These are phyloP conservation scores for Leccinum pellstonianum DNA, from an alignment of 768 basidiomycete genomes.

Conservation along the genomic window DNA sequence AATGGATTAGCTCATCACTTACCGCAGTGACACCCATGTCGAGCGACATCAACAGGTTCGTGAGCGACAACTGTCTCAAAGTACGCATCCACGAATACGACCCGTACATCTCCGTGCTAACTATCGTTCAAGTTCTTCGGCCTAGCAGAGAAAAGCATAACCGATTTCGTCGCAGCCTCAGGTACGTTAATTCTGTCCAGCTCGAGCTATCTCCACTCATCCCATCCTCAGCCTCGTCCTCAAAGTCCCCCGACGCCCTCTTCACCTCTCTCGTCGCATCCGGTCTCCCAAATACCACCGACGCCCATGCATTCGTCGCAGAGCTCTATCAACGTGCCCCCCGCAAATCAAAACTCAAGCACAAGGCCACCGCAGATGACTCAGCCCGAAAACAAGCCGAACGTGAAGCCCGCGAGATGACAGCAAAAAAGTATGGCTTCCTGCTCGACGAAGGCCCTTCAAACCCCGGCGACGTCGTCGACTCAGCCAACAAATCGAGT, in stretches of 20 bases:
- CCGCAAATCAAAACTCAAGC: conserved; percentile 72
- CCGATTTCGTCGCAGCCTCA: conserved; percentile 85
- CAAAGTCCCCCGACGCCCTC: conserved; percentile 78
- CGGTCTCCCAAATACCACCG: conserved; percentile 79
- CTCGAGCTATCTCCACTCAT: neutral
- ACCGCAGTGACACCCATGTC: conserved; percentile 43
- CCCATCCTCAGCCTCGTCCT: conserved; percentile 55
- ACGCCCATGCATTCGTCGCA: conserved; percentile 74
- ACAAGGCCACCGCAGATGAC: conserved; percentile 38
- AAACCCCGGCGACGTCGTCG: conserved; percentile 40
- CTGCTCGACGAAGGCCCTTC: conserved; percentile 84
- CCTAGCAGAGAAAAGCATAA: conserved; percentile 77
- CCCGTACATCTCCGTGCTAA: neutral
- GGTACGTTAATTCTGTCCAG: conserved; percentile 43
- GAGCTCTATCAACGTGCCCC: conserved; percentile 79
- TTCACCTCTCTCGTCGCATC: conserved; percentile 71
- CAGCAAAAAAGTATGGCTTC: conserved; percentile 74
- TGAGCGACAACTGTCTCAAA: conserved; percentile 74
- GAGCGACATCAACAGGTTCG: conserved; percentile 63
- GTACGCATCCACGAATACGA: conserved; percentile 39
- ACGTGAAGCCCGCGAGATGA: conserved; percentile 67
- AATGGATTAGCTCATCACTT: neutral
- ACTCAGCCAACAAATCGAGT: conserved; percentile 31
- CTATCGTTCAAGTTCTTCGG: conserved; percentile 65
- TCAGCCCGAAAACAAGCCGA: conserved; percentile 65